These are phyloP conservation scores for Agaricus bisporus DNA, from an alignment of 768 basidiomycete genomes.

Conservation along the genomic window DNA sequence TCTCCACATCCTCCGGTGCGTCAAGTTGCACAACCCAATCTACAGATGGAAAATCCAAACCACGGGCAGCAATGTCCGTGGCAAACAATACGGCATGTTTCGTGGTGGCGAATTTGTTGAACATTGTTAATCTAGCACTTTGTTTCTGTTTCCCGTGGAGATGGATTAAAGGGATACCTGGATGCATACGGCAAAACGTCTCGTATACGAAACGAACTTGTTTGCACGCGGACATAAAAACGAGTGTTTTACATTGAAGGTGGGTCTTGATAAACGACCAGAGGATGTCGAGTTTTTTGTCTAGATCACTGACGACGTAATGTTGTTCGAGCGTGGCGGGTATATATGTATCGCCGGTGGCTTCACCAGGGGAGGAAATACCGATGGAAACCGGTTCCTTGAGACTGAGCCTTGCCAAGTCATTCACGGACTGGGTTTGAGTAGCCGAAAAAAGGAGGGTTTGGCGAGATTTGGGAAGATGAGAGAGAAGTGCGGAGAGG, in stretches of 20 bases:
- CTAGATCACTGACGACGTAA: constrained; percentile 77
- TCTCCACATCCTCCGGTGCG: constrained; percentile 95
- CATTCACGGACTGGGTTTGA: constrained; percentile 83
- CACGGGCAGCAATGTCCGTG: constrained; percentile 94
- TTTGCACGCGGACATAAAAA: constrained; percentile 93
- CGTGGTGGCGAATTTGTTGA: constrained; percentile 75
- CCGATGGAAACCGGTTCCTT: constrained; percentile 75
- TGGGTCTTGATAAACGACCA: constrained; percentile 96
- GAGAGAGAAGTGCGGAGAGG: constrained; percentile 83
- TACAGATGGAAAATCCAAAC: constrained; percentile 92
- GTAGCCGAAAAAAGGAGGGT: constrained; percentile 97
- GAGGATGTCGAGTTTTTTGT: constrained; percentile 84
- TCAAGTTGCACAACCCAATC: constrained; percentile 98
- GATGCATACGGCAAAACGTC: constrained; percentile 93
- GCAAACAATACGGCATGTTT: constrained; percentile 87
- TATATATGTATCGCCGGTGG: constrained; percentile 39
- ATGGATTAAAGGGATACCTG: constrained; percentile 88
- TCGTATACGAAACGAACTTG: constrained; percentile 97
- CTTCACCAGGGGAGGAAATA: constrained; percentile 42
- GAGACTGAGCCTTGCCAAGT: constrained; percentile 86
- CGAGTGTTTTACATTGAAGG: constrained; percentile 83
- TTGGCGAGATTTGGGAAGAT: constrained; percentile 88
- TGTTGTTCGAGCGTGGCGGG: constrained; percentile 83
- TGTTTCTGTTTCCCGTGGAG: constrained; percentile 98
- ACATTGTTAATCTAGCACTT: constrained; percentile 77